phyloP scores from a whole-genome alignment of 257 asterid species.

The Handroanthus guayacan region DNA sequence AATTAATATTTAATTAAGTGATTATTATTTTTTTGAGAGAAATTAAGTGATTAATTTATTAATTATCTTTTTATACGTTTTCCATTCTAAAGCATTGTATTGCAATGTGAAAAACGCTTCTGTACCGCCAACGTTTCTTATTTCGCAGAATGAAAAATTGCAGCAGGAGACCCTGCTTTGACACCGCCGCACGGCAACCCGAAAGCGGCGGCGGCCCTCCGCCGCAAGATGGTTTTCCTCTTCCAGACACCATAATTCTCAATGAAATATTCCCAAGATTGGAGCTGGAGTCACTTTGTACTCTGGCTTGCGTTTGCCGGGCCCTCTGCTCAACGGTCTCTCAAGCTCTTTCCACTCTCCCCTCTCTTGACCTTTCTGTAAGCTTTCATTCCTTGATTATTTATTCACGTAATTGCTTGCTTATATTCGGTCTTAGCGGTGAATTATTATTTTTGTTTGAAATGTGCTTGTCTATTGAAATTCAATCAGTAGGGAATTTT shows the following conservation, averaged over 20 bases:
- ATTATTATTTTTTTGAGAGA: too few relatives aligned
- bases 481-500: background rate
- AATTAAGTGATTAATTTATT: too few relatives aligned
- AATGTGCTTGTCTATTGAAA: background rate
- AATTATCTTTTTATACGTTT: too few relatives aligned
- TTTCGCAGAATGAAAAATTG: slow-evolving; percentile 27
- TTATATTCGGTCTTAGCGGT: background rate
- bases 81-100: background rate
- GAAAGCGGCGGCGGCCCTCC: slow-evolving; percentile 33
- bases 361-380: slow-evolving; percentile 74
- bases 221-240: slow-evolving; percentile 51
- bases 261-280: slow-evolving; percentile 53
- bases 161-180: slow-evolving; percentile 40
- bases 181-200: slow-evolving; percentile 33
- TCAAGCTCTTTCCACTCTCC: slow-evolving; percentile 53
- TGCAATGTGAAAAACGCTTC: background rate
- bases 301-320: slow-evolving; percentile 63
- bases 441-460: background rate
- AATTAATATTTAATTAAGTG: too few relatives aligned
- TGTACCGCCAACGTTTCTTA: background rate
- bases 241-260: slow-evolving; percentile 55
- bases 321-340: slow-evolving; percentile 48
- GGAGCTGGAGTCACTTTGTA: slow-evolving; percentile 65
- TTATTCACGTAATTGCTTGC: background rate
- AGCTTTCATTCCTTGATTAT: slow-evolving; percentile 31